Percentiles rank a stretch among this genome's conserved stretches.
phyloP scores from a whole-genome alignment of 176 grass and related monocot genomes.

The Hsuehochloa calcarea region DNA sequence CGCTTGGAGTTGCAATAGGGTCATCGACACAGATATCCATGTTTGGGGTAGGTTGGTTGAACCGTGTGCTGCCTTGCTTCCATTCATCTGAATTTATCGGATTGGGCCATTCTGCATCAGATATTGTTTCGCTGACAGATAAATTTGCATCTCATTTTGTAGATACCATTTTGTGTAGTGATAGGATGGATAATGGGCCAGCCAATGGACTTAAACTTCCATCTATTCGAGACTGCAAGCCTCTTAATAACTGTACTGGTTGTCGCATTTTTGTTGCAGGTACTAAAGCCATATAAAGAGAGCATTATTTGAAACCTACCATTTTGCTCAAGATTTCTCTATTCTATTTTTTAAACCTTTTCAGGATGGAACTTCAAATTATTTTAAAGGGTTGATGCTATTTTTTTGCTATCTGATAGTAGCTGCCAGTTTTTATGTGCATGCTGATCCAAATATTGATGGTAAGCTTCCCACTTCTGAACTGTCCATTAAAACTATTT shows the following conservation, averaged over 20 bases:
- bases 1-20: constrained; percentile 72
- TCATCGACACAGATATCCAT: constrained; percentile 87
- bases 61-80: neutral
- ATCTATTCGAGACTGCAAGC: constrained; percentile 75
- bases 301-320: neutral
- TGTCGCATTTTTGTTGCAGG: constrained; percentile 77
- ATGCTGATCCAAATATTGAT: constrained; percentile 51
- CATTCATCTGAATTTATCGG: constrained; percentile 4
- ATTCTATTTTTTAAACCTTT: constrained; percentile 10
- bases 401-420: constrained; percentile 86
- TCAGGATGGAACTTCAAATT: constrained; percentile 84
- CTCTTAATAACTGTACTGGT: constrained; percentile 79
- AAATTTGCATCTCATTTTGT: constrained; percentile 11
- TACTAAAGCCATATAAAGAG: constrained; percentile 20
- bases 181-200: constrained; percentile 72
- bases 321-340: neutral
- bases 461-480: constrained; percentile 33
- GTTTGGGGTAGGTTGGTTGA: constrained; percentile 60
- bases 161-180: constrained; percentile 83
- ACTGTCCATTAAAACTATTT: neutral
- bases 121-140: constrained; percentile 3
- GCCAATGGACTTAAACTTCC: constrained; percentile 82
- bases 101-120: neutral
- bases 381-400: constrained; percentile 76
- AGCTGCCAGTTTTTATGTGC: constrained; percentile 80